A percentile compares a stretch with the other conserved stretches of the same genome.
Conservation (phyloP, 345 rosid species). For the Diplotaxis tenuifolia region DNA sequence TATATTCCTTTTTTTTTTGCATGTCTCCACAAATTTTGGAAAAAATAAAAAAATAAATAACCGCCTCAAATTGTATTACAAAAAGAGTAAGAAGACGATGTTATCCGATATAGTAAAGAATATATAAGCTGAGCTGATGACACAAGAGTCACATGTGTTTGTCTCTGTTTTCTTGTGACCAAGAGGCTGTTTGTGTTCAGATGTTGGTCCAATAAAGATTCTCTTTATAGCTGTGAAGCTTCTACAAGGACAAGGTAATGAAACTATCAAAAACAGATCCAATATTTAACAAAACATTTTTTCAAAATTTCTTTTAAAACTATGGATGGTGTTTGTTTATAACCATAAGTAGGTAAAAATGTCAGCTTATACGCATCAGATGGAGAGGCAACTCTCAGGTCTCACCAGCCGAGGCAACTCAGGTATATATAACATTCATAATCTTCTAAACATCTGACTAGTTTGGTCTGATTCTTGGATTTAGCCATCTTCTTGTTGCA, state of each 20-base stretch:
- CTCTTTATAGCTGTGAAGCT: neutral
- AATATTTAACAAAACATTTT: neutral
- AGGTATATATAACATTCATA: slow-evolving; percentile 41
- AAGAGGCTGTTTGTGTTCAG: neutral
- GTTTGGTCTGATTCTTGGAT: slow-evolving; percentile 8
- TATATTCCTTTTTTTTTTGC: neutral
- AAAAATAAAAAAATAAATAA: neutral
- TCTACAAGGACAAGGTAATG: slow-evolving; percentile 10
- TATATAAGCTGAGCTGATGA: slow-evolving; percentile 12
- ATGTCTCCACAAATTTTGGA: neutral
- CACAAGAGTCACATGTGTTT: slow-evolving; percentile 22
- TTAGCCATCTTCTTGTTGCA: slow-evolving; percentile 25
- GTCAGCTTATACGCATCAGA: slow-evolving; percentile 76
- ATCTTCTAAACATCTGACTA: neutral
- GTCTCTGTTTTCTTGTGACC: slow-evolving; percentile 30
- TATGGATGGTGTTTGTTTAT: neutral
- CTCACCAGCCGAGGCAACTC: slow-evolving; percentile 67
- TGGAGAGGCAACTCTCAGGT: slow-evolving; percentile 71
- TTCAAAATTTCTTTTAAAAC: neutral
- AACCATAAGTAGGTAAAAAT: slow-evolving; percentile 20
- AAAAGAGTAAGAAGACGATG: neutral
- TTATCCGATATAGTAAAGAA: slow-evolving; percentile 3
- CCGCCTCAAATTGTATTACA: neutral
- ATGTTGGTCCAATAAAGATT: slow-evolving; percentile 23
- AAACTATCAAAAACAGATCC: neutral